Conservation (phyloP, 768 basidiomycete species). For the Candolleomyces aberdarensis region DNA sequence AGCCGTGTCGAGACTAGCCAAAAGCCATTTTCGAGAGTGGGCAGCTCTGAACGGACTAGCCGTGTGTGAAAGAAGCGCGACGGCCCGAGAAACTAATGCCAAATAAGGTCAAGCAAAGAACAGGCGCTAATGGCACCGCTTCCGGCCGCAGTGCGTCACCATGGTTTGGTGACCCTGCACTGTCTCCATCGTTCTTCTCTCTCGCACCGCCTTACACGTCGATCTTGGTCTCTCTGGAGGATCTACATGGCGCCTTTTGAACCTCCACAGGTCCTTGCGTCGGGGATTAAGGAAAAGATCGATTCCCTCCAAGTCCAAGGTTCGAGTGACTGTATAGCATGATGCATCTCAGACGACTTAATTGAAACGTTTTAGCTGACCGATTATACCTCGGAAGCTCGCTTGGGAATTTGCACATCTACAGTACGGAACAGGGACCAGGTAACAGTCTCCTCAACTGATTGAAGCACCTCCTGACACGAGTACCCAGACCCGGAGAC, state of each 20-base stretch:
- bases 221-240: background rate
- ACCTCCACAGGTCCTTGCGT: constrained; percentile 28
- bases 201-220: background rate
- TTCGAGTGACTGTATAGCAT: constrained; percentile 10
- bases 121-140: no score
- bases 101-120: background rate
- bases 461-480: no score
- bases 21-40: no score
- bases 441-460: constrained; percentile 8
- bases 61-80: background rate
- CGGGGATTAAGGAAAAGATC: constrained; percentile 47
- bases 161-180: no score
- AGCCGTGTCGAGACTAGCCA: no score
- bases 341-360: background rate
- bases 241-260: constrained; percentile 35
- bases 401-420: constrained; percentile 34
- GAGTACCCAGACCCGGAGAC: constrained; percentile 26
- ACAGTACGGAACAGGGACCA: constrained; percentile 18
- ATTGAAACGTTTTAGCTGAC: constrained; percentile 33
- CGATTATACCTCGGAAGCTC: constrained; percentile 38
- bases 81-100: background rate
- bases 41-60: no score
- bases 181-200: no score
- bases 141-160: no score
- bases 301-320: constrained; percentile 48